Evolutionary conservation across 805 yeast species (phyloP).

Genomic region (Kuraishia ogatae): DNA sequence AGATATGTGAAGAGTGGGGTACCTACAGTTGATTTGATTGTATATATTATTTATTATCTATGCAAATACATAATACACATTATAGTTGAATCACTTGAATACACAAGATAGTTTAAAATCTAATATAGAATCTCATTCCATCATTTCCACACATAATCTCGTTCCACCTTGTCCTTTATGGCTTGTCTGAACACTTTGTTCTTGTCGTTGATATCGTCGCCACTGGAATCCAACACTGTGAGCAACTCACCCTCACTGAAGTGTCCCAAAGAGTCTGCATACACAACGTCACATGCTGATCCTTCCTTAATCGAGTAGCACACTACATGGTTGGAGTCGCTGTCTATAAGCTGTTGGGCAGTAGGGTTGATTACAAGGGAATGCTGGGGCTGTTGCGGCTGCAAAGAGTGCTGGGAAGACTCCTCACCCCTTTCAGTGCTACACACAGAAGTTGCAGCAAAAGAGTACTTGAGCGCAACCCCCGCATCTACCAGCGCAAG

Average conservation of each 20-base stretch:
- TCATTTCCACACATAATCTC: slow-evolving; percentile 53
- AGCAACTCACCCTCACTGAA: slow-evolving; percentile 52
- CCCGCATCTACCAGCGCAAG: slow-evolving; percentile 79
- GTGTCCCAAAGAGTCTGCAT: slow-evolving; percentile 64
- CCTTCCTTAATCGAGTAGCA: slow-evolving; percentile 49
- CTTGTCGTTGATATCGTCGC: slow-evolving; percentile 32
- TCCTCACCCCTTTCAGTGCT: slow-evolving; percentile 14
- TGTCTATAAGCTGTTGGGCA: slow-evolving; percentile 27
- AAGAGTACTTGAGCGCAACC: slow-evolving; percentile 56
- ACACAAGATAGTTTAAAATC: no score
- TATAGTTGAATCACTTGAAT: no score
- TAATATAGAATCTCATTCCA: no score
- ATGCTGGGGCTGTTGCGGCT: no score
- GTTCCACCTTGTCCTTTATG: slow-evolving; percentile 36
- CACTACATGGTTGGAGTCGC: slow-evolving; percentile 56
- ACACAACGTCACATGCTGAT: slow-evolving; percentile 45
- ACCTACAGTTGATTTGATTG: no score
- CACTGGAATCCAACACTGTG: slow-evolving; percentile 42
- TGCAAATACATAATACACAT: no score
- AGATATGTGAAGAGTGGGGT: no score
- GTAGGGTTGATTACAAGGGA: slow-evolving; percentile 40
- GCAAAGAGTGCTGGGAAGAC: no score
- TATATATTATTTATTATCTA: no score
- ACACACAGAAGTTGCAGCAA: slow-evolving; percentile 45
- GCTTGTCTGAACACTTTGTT: slow-evolving; percentile 38